These are phyloP conservation scores for Macrocystidia cucumis DNA, from an alignment of 1,284 basidiomycete genomes.

Conservation along the genomic window DNA sequence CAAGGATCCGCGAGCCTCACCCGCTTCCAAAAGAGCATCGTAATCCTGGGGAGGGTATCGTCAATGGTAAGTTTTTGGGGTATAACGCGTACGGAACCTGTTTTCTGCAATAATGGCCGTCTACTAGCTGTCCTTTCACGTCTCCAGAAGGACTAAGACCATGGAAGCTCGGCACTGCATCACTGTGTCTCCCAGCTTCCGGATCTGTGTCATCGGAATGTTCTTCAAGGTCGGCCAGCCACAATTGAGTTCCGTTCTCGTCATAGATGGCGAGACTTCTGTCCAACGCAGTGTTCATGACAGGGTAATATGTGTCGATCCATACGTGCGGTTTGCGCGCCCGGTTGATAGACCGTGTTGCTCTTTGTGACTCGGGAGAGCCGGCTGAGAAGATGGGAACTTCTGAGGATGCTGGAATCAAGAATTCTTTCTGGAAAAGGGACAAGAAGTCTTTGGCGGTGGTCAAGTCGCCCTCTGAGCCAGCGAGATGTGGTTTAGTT, in stretches of 20 bases:
- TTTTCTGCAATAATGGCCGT: conserved; percentile 77
- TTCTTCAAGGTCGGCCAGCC: conserved; percentile 67
- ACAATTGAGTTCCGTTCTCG: conserved; percentile 46
- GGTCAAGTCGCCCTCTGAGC: conserved; percentile 54
- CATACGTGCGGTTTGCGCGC: conserved; percentile 52
- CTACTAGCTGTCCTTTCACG: conserved; percentile 65
- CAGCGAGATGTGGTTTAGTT: conserved; percentile 67
- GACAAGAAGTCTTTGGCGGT: conserved; percentile 59
- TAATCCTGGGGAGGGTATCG: conserved; percentile 42
- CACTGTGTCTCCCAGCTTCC: conserved; percentile 53
- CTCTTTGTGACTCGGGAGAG: conserved; percentile 50
- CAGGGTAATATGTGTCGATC: conserved; percentile 80
- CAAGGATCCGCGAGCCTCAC: no score
- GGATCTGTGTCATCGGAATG: conserved; percentile 56
- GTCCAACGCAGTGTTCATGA: conserved; percentile 71
- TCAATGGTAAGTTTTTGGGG: neutral
- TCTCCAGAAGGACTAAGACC: conserved; percentile 62
- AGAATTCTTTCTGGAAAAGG: conserved; percentile 56
- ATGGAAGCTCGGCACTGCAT: conserved; percentile 60
- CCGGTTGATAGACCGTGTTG: conserved; percentile 46
- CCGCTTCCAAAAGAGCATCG: conserved; percentile 54
- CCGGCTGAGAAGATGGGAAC: conserved; percentile 62
- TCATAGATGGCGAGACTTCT: conserved; percentile 55
- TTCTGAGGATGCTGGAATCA: conserved; percentile 33
- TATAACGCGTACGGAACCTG: conserved; percentile 25